These are phyloP conservation scores for Miscanthus lutarioriparius DNA, from an alignment of 176 grass and related monocot species.

Conservation along the genomic window DNA sequence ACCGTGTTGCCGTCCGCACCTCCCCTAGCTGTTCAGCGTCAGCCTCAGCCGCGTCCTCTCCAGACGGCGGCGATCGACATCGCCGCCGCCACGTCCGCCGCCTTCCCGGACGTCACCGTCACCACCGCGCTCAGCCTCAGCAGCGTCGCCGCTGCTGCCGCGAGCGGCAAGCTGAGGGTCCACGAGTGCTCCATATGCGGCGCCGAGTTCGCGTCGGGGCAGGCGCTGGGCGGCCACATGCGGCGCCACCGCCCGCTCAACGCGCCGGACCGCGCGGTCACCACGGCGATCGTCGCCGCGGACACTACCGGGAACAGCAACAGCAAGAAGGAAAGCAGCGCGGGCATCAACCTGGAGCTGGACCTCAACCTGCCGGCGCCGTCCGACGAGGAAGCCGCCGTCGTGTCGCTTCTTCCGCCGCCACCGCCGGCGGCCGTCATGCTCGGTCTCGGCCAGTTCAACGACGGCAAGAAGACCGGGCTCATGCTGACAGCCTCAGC, in stretches of 20 bases:
- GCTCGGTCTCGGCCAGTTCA: slow-evolving; percentile 33
- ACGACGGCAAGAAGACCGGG: slow-evolving; percentile 42
- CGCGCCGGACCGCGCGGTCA: slow-evolving; percentile 23
- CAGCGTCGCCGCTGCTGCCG: not conserved
- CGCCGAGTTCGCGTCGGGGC: slow-evolving; percentile 73
- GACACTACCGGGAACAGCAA: not conserved
- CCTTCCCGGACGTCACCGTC: slow-evolving; percentile 18
- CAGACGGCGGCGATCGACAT: not conserved
- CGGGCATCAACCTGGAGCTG: slow-evolving; percentile 41
- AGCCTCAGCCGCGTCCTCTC: not conserved
- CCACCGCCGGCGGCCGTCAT: slow-evolving; percentile 17
- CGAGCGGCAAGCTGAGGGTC: slow-evolving; percentile 24
- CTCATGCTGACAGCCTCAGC: slow-evolving; percentile 46
- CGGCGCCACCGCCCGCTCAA: slow-evolving; percentile 72
- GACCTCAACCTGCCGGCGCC: slow-evolving; percentile 87
- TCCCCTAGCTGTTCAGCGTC: not conserved
- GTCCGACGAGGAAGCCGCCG: slow-evolving; percentile 42
- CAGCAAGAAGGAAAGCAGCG: slow-evolving; percentile 28
- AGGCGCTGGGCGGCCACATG: slow-evolving; percentile 96
- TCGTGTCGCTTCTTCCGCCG: not conserved
- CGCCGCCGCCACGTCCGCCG: not conserved
- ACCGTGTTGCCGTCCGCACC: not conserved
- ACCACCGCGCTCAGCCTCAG: slow-evolving; percentile 33
- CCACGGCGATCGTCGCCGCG: not conserved
- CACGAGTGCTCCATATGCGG: slow-evolving; percentile 77